Evolutionary conservation across 2,329 filamentous ascomycete species (phyloP).

Genomic region (Phialophora chinensis): DNA sequence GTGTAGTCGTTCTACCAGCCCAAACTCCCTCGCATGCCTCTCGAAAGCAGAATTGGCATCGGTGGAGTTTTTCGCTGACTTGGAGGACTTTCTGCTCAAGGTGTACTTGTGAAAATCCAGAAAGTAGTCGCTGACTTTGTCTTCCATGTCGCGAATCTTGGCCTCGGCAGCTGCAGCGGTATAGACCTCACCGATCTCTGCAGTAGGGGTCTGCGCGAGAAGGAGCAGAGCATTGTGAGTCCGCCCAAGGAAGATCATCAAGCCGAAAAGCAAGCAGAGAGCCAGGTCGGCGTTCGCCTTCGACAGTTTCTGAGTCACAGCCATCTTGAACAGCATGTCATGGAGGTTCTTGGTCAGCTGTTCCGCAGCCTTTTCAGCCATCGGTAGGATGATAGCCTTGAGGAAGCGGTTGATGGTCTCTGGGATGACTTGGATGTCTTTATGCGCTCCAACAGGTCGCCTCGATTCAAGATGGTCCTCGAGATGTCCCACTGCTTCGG

Average conservation of each 20-base stretch:
- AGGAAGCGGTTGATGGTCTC: constrained; percentile 37
- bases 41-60: constrained; percentile 21
- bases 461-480: constrained; percentile 19
- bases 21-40: constrained; percentile 26
- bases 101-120: constrained; percentile 36
- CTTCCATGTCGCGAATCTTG: constrained; percentile 33
- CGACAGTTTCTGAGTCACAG: constrained; percentile 22
- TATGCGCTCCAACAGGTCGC: constrained; percentile 5
- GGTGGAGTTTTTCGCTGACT: background rate
- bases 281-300: constrained; percentile 26
- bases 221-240: constrained; percentile 27
- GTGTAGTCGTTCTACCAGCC: constrained; percentile 19
- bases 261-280: constrained; percentile 31
- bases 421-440: constrained; percentile 23
- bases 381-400: constrained; percentile 28
- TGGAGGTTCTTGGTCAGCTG: constrained; percentile 31
- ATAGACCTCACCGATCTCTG: constrained; percentile 17
- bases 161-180: constrained; percentile 13
- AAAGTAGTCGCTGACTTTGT: constrained; percentile 28
- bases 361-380: constrained; percentile 25
- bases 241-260: constrained; percentile 32
- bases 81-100: constrained; percentile 24
- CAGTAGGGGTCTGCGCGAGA: constrained; percentile 12
- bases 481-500: constrained; percentile 18
- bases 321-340: constrained; percentile 34